These are phyloP conservation scores for Bruguiera sexangula DNA, from an alignment of 345 rosid species.

Conservation along the genomic window DNA sequence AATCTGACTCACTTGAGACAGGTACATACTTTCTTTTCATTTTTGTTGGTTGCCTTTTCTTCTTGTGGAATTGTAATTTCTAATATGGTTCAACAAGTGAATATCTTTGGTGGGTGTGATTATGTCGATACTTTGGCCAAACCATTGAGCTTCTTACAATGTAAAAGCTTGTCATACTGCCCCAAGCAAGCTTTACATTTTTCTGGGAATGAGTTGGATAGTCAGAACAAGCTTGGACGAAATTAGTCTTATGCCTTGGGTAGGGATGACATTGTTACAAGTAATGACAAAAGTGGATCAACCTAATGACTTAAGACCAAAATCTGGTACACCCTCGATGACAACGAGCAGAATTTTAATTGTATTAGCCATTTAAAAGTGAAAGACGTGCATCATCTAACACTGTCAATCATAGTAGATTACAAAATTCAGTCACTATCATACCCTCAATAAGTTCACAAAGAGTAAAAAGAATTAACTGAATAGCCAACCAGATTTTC, in stretches of 20 bases:
- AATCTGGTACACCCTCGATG: neutral
- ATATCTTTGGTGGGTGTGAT: neutral
- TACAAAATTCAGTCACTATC: neutral
- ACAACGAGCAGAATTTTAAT: neutral
- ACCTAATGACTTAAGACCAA: neutral
- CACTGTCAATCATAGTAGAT: neutral
- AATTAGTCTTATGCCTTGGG: too few relatives aligned
- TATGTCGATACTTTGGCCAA: too few relatives aligned
- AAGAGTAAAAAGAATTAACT: neutral
- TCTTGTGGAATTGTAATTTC: neutral
- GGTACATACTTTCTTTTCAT: slow-evolving; percentile 31
- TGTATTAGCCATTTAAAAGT: neutral
- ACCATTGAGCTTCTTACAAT: too few relatives aligned
- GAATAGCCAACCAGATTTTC: neutral
- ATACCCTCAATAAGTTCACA: neutral
- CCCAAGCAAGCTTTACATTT: too few relatives aligned
- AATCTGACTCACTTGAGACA: slow-evolving; percentile 74
- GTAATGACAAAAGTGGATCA: neutral
- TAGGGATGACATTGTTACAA: neutral
- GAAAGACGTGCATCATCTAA: neutral
- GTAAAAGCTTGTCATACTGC: too few relatives aligned
- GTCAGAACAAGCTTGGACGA: too few relatives aligned
- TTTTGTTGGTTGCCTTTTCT: neutral
- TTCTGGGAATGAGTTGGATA: too few relatives aligned
- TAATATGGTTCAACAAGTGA: slow-evolving; percentile 6